A percentile compares a stretch with the other conserved stretches of the same genome.
Conservation (phyloP, 148 eudicot genomes). For the Vaccinium darrowii region DNA sequence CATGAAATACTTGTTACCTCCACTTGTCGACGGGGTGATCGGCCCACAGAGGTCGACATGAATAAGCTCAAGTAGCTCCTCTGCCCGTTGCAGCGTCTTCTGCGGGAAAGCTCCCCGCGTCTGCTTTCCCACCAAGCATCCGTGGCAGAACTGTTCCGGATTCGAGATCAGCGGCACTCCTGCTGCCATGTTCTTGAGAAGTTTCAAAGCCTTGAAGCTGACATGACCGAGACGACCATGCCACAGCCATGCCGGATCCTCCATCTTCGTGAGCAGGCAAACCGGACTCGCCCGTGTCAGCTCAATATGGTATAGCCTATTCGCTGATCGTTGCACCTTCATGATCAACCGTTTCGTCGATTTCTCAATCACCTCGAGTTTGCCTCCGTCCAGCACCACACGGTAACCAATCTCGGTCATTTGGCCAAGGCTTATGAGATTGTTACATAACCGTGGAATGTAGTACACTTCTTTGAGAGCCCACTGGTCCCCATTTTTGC, state of each 20-base stretch:
- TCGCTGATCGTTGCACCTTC: background rate
- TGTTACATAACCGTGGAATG: background rate
- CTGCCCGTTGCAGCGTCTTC: background rate
- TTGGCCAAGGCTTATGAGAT: background rate
- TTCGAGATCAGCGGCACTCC: background rate
- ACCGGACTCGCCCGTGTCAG: background rate
- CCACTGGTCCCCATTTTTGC: background rate
- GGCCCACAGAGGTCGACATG: conserved; percentile 8
- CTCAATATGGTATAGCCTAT: background rate
- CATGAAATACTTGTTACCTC: background rate
- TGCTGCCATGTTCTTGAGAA: background rate
- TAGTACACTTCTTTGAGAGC: background rate
- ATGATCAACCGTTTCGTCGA: background rate
- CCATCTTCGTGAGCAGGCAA: too few species aligned
- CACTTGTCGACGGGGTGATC: background rate
- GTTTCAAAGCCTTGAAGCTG: background rate
- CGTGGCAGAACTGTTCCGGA: background rate
- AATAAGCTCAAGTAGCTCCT: background rate
- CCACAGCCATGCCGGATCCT: too few species aligned
- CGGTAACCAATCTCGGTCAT: background rate
- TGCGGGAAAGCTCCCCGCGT: background rate
- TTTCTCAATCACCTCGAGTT: too few species aligned
- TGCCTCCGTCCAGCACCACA: background rate
- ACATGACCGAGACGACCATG: too few species aligned
- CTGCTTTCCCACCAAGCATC: background rate